phyloP scores from a whole-genome alignment of 768 basidiomycete species.

The Asterophora lycoperdoides region DNA sequence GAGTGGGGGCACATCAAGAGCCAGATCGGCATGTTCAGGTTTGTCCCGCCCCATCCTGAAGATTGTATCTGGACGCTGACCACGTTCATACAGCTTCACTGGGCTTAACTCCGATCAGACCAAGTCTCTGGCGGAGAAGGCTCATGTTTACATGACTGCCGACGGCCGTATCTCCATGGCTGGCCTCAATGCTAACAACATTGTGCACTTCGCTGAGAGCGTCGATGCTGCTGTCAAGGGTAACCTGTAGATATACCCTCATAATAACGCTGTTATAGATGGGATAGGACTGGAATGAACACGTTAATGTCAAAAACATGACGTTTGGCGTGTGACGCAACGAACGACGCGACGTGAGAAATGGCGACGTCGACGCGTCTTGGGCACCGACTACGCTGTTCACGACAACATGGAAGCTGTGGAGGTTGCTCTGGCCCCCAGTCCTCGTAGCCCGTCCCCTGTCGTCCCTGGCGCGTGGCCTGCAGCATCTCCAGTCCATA shows the following conservation, averaged over 20 bases:
- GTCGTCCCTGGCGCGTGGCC: constrained; percentile 46
- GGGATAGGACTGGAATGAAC: constrained; percentile 8
- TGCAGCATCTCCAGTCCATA: constrained; percentile 14
- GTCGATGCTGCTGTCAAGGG: constrained; percentile 82
- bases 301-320: not conserved
- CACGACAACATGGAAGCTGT: constrained; percentile 3
- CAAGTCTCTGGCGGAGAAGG: constrained; percentile 78
- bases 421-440: constrained; percentile 2
- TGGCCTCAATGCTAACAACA: constrained; percentile 77
- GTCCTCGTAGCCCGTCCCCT: constrained; percentile 27
- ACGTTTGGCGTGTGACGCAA: constrained; percentile 4
- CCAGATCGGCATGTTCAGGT: constrained; percentile 99
- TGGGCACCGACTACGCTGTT: constrained; percentile 2
- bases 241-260: constrained; percentile 46
- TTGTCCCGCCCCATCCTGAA: constrained; percentile 18
- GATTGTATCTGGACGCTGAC: no score
- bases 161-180: constrained; percentile 96
- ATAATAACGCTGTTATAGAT: constrained; percentile 1
- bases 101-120: constrained; percentile 78
- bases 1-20: constrained; percentile 93
- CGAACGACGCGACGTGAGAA: constrained; percentile 6
- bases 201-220: constrained; percentile 86
- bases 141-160: constrained; percentile 91
- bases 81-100: constrained; percentile 60
- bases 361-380: not conserved